Base-by-base conservation (phyloP, 129 eudicot genomes). In the carrot (Daucus carota) region DNA sequence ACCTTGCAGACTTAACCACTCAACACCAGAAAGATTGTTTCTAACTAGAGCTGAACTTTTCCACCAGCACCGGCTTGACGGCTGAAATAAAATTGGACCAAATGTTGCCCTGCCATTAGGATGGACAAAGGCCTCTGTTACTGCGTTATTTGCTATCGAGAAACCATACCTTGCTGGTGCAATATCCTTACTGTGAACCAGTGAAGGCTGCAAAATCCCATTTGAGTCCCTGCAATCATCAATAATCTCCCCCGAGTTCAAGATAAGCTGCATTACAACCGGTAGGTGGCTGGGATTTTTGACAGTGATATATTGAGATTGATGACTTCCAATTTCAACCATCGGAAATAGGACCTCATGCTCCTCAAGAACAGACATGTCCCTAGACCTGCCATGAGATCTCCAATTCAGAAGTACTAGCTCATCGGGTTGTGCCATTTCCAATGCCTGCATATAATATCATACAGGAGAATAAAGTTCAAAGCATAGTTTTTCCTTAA, bases 1-100 rank as follows among this genome's bases (percentile, higher is more conserved):
- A 29, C 97, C 98, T 74, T 78, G 90, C 75, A 93, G 78, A 12
- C 91, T 47, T 76, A 93, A 50, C 97, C 89, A 90, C 85, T 90
- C 98, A 7, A 94, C 93, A 70, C 98, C 98, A 29, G 98, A 91
- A 47, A 89, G 89, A 84, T 91, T 91, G 88, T 91, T 94, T 77
- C 97, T 86, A 20, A 91, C 73, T 12, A 94, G 84, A 50, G 80
- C 97, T 20, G 98, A 94, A 72, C 97, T 90, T 80, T 47, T 87
- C 98, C 98, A 94, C 20, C 73, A 79, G 79, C 98, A 94, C 31
- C 93, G 77, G 52, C 76, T 80, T 8, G 93, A 87, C 12, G 97
- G 98, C 62, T 89, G 96, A 78, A 94, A 94, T 3, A 87, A 69
- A 44, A 94, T 76, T 14, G 98, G 98, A 16, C 98, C 98, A 32